Conservation (phyloP, 2,329 filamentous ascomycete genomes). For the Curvularia sp. region DNA sequence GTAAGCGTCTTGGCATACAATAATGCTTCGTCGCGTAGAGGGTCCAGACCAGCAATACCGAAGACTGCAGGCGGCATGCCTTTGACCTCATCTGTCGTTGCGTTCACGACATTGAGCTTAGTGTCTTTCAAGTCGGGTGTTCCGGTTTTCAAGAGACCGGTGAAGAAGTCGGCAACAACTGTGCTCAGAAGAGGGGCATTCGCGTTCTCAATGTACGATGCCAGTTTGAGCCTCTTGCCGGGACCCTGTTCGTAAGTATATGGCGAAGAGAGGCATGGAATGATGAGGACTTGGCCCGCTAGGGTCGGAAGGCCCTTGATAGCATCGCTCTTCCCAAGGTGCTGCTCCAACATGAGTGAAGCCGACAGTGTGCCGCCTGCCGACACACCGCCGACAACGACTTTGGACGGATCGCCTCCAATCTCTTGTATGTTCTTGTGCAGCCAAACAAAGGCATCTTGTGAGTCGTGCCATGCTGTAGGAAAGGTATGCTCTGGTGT, state of each 20-base stretch:
- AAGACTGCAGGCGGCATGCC: slow-evolving; percentile 58
- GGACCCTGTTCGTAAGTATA: slow-evolving; percentile 50
- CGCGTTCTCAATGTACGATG: slow-evolving; percentile 53
- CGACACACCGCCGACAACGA: slow-evolving; percentile 60
- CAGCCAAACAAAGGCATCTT: slow-evolving; percentile 64
- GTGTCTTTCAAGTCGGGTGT: slow-evolving; percentile 41
- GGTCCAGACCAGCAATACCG: slow-evolving; percentile 60
- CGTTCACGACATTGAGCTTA: slow-evolving; percentile 43
- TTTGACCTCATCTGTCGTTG: slow-evolving; percentile 50
- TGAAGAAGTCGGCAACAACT: slow-evolving; percentile 48
- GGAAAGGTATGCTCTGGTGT: slow-evolving; percentile 64
- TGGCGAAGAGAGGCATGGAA: slow-evolving; percentile 49
- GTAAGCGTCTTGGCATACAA: slow-evolving; percentile 55
- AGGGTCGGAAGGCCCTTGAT: slow-evolving; percentile 44
- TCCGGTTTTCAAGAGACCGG: slow-evolving; percentile 26
- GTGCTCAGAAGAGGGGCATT: slow-evolving; percentile 59
- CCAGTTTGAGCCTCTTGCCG: slow-evolving; percentile 51
- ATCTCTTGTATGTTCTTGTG: slow-evolving; percentile 54
- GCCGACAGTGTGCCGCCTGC: slow-evolving; percentile 61
- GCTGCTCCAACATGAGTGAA: slow-evolving; percentile 55
- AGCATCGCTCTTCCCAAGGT: slow-evolving; percentile 50
- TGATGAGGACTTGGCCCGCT: slow-evolving; percentile 57
- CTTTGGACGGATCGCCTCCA: slow-evolving; percentile 52
- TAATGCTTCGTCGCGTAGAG: slow-evolving; percentile 59
- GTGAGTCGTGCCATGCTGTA: slow-evolving; percentile 60